Evolutionary conservation across 2,329 filamentous ascomycete species (phyloP), one percentile per base, ranked within the genome.

Genomic region (Cyphellophora attinorum): DNA sequence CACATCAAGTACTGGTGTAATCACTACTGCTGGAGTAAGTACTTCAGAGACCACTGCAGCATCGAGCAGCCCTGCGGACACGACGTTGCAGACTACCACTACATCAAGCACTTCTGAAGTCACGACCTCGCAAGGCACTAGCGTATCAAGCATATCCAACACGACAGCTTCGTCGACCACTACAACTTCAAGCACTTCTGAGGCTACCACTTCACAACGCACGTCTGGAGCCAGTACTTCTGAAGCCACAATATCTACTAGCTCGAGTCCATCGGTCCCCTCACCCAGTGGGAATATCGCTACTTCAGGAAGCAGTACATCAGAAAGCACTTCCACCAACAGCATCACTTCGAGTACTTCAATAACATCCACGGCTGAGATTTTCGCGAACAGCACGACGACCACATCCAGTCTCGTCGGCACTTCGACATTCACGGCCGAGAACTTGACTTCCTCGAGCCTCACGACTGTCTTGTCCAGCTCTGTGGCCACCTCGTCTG

Each of bases 1-100:
- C 12, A 15, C 31, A 13, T 13, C 31, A 5, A 27, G 31, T 16
- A 31, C 29, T 31, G 29, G 13, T 16, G 10, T 14, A 18, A 16
- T 29, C 4, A 34, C 33, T n/a, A 39, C 29, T 19, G 30, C 34
- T n/a, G 27, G 13, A 16, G 29, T 16, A 12, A 8, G 12, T 25
- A 23, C 11, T 11, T 29, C 35, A 15, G 17, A 17, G 14, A 23
- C n/a, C 5, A 25, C 27, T 18, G 25, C n/a, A 10, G 13, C 15
- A 15, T 14, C 13, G 6, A 27, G 8, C 6, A 36, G 23, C 29
- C 12, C 11, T 31, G 16, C 29, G 3, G 16, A n/a, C n/a, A 29
- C 27, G 8, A 29, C 15, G 8, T 8, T 15, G 8, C 6, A 15
- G 6, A 37, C 15, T 21, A 31, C 16, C 13, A 31, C 16, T 19